These are phyloP conservation scores for Penicillium sp. DNA, from an alignment of 2,329 filamentous ascomycete genomes.

Conservation along the genomic window DNA sequence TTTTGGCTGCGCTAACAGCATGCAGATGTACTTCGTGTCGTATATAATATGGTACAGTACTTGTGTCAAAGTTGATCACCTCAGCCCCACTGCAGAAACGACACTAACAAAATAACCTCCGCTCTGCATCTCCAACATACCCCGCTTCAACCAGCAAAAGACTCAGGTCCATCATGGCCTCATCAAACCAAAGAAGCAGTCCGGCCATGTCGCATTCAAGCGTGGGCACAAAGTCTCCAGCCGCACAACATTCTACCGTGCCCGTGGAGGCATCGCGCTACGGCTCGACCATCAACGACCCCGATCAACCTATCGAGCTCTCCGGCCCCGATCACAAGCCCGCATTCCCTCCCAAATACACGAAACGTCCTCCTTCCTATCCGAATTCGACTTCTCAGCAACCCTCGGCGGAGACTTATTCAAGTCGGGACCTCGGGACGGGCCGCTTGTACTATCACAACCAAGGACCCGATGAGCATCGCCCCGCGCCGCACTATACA, in stretches of 20 bases:
- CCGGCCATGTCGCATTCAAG: constrained; percentile 6
- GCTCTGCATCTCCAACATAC: constrained; percentile 1
- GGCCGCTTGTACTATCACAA: constrained; percentile 7
- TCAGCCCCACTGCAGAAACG: background rate
- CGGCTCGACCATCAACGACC: background rate
- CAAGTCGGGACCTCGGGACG: constrained; percentile 4
- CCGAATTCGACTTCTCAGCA: background rate
- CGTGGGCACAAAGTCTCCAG: constrained; percentile 1
- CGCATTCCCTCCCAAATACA: constrained; percentile 9
- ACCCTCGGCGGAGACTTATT: background rate
- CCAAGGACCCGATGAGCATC: constrained; percentile 1
- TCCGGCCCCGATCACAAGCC: constrained; percentile 5
- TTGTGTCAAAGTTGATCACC: background rate
- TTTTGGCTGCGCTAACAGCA: background rate
- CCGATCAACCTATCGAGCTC: constrained; percentile 8
- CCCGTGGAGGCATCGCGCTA: constrained; percentile 1
- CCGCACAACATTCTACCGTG: background rate
- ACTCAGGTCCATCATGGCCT: background rate
- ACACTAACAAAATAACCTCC: constrained; percentile 5
- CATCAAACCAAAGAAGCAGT: constrained; percentile 2
- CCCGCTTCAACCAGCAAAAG: constrained; percentile 4
- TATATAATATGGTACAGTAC: background rate
- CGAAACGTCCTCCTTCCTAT: constrained; percentile 1
- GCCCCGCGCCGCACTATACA: background rate
- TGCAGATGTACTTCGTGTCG: background rate